phyloP scores from a whole-genome alignment of 2,329 filamentous ascomycete species.

The Colletotrichum cereale region DNA sequence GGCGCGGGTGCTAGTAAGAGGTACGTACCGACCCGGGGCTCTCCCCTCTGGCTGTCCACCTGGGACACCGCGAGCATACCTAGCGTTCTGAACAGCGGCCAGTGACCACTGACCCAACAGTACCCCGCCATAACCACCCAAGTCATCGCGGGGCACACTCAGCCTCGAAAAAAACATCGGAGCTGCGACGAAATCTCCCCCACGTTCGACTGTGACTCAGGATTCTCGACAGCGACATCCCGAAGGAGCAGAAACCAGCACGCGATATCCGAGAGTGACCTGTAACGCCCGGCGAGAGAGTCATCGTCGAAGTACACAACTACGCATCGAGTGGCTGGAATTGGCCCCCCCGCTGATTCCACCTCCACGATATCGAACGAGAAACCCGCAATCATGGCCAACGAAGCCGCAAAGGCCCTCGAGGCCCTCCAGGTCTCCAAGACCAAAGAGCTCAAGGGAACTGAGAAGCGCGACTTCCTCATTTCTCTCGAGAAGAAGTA shows the following conservation, averaged over 20 bases:
- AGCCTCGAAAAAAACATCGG: constrained; percentile 41
- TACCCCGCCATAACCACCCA: constrained; percentile 39
- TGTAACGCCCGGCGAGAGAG: not conserved
- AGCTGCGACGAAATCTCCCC: constrained; percentile 37
- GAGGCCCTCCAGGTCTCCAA: constrained; percentile 67
- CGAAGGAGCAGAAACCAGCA: constrained; percentile 21
- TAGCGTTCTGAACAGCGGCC: constrained; percentile 20
- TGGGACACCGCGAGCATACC: not conserved
- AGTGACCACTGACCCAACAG: constrained; percentile 31
- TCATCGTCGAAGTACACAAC: constrained; percentile 4
- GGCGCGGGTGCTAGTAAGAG: not conserved
- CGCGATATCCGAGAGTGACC: constrained; percentile 22
- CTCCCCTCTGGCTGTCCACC: not conserved
- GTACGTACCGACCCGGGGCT: constrained; percentile 22
- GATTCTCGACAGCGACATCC: constrained; percentile 18
- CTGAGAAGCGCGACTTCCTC: constrained; percentile 87
- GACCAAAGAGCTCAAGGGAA: constrained; percentile 74
- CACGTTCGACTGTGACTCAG: constrained; percentile 39
- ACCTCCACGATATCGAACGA: constrained; percentile 15
- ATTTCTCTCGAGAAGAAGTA: constrained; percentile 92
- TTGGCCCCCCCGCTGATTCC: constrained; percentile 14
- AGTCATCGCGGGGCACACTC: constrained; percentile 41
- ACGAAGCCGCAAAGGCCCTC: constrained; percentile 61
- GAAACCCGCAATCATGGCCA: constrained; percentile 57
- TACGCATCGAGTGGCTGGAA: constrained; percentile 29